Evolutionary conservation across 495 filamentous ascomycete species (phyloP).

Genomic region (Diplogelasinospora grovesii): DNA sequence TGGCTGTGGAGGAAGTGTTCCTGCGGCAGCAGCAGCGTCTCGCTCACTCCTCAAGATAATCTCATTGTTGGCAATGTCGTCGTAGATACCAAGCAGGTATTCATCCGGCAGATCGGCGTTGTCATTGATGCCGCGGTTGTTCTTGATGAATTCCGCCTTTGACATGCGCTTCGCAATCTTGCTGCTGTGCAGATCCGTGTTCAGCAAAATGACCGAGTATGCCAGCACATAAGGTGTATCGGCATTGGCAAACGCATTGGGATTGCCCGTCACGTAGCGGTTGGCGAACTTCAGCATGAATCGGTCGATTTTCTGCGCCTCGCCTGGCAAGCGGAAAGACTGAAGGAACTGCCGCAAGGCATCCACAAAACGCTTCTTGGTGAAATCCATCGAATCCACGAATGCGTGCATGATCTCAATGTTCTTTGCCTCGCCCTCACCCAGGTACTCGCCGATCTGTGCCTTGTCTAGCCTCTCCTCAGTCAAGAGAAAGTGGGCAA

Average conservation of each 20-base stretch:
- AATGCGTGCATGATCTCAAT: slow-evolving; percentile 98
- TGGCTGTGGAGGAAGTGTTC: slow-evolving; percentile 50
- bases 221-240: slow-evolving; percentile 95
- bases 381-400: slow-evolving; percentile 91
- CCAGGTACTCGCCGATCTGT: slow-evolving; percentile 89
- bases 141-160: slow-evolving; percentile 95
- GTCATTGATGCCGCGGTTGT: slow-evolving; percentile 98
- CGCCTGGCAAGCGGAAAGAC: slow-evolving; percentile 88
- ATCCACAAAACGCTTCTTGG: slow-evolving; percentile 89
- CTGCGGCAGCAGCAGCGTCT: slow-evolving; percentile 72
- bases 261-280: slow-evolving; percentile 88
- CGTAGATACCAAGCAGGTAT: slow-evolving; percentile 81
- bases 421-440: slow-evolving; percentile 86
- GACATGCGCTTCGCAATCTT: slow-evolving; percentile 89
- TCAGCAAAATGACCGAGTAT: slow-evolving; percentile 95
- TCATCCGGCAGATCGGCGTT: slow-evolving; percentile 89
- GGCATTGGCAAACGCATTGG: slow-evolving; percentile 95
- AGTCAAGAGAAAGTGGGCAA: slow-evolving; percentile 73
- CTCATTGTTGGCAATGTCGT: slow-evolving; percentile 85
- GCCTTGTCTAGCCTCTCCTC: slow-evolving; percentile 79
- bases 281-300: slow-evolving; percentile 99
- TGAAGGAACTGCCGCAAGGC: slow-evolving; percentile 86
- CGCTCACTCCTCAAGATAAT: slow-evolving; percentile 92
- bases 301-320: slow-evolving; percentile 98
- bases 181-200: slow-evolving; percentile 87